Percentiles rank a stretch among this genome's conserved stretches.
Conservation (phyloP, 805 yeast genomes). For the Starmera pachycereana region DNA sequence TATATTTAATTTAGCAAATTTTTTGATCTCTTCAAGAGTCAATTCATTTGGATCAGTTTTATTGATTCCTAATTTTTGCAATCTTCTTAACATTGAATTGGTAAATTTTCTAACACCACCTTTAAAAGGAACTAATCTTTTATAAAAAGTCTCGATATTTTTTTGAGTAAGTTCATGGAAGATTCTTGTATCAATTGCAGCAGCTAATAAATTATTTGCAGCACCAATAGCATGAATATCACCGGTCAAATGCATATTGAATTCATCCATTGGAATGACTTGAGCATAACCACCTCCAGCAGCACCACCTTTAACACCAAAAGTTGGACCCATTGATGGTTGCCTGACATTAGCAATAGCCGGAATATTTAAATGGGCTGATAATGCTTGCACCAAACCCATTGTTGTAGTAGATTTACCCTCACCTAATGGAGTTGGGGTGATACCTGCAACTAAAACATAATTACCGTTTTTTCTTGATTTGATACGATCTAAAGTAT, state of each 20-base stretch:
- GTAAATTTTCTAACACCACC: conserved; percentile 63
- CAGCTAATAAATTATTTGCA: conserved; percentile 74
- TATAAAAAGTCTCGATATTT: conserved; percentile 59
- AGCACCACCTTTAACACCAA: conserved; percentile 85
- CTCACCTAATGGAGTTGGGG: conserved; percentile 81
- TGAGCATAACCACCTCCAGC: conserved; percentile 88
- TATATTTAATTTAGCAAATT: conserved; percentile 61
- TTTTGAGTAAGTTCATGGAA: conserved; percentile 74
- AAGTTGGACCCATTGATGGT: conserved; percentile 85
- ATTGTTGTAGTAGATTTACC: conserved; percentile 81
- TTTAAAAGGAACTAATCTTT: conserved; percentile 65
- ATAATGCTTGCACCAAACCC: conserved; percentile 73
- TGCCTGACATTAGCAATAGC: conserved; percentile 78
- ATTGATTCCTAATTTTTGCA: conserved; percentile 55
- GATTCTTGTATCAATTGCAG: conserved; percentile 80
- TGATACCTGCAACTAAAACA: conserved; percentile 71
- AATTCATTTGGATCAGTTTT: conserved; percentile 66
- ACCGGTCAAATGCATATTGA: conserved; percentile 79
- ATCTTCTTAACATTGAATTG: conserved; percentile 54
- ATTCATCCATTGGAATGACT: conserved; percentile 84
- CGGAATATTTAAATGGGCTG: conserved; percentile 60
- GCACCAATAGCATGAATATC: conserved; percentile 79
- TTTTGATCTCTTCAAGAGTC: conserved; percentile 54
- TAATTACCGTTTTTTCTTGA: conserved; percentile 58
- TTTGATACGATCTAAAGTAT: conserved; percentile 51